These are phyloP conservation scores for Pythium biforme DNA, from an alignment of 352 stramenopile genomes.

Conservation along the genomic window DNA sequence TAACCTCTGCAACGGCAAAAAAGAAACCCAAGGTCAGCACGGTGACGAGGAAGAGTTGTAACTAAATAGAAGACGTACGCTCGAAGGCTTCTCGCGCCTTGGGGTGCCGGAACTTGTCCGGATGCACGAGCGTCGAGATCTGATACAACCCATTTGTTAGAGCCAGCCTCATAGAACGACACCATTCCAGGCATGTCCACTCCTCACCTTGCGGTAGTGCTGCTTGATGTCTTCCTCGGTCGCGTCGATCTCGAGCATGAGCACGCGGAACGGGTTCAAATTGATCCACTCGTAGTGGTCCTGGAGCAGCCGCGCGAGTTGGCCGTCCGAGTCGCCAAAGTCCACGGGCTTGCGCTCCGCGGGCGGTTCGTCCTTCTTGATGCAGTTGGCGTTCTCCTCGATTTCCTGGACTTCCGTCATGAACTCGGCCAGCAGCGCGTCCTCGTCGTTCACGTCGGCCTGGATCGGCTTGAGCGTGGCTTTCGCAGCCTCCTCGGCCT, in stretches of 20 bases:
- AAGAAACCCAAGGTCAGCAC: neutral
- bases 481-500: constrained; percentile 23
- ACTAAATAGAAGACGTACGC: constrained; percentile 35
- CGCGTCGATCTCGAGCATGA: constrained; percentile 86
- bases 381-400: constrained; percentile 69
- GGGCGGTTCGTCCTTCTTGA: constrained; percentile 63
- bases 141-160: constrained; percentile 13
- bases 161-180: neutral
- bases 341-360: constrained; percentile 59
- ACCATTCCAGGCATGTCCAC: neutral
- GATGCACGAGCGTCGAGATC: constrained; percentile 88
- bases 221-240: constrained; percentile 90
- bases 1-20: constrained; percentile 53
- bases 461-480: constrained; percentile 1
- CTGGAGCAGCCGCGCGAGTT: constrained; percentile 66
- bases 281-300: constrained; percentile 86
- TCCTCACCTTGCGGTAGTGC: constrained; percentile 81
- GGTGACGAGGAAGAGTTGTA: neutral
- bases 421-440: constrained; percentile 71
- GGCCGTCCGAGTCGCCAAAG: constrained; percentile 65
- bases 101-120: constrained; percentile 75
- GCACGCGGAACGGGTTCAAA: constrained; percentile 84
- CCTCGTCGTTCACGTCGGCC: constrained; percentile 39
- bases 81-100: constrained; percentile 85
- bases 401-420: constrained; percentile 86